phyloP scores from a whole-genome alignment of 2,329 filamentous ascomycete genomes.

The Ascochyta clinopodiicola region DNA sequence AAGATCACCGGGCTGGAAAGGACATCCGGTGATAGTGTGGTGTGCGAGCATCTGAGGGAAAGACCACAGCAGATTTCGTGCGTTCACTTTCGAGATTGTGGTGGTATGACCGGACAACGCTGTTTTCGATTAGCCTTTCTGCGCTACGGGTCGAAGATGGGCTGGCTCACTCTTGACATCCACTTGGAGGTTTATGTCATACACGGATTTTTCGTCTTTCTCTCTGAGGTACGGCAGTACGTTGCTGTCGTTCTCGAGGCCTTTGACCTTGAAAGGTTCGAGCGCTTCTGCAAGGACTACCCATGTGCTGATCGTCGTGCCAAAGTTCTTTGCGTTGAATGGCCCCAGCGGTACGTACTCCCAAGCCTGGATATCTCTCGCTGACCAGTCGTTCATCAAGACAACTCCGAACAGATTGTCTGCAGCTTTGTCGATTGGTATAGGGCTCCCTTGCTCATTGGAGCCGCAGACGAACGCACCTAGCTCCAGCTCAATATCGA shows the following conservation, averaged over 20 bases:
- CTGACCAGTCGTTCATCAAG: constrained; percentile 87
- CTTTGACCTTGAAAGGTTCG: constrained; percentile 67
- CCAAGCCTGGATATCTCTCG: constrained; percentile 82
- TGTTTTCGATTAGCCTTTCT: constrained; percentile 14
- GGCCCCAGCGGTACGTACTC: constrained; percentile 84
- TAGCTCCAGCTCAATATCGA: constrained; percentile 83
- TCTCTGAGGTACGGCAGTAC: constrained; percentile 71
- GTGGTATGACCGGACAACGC: constrained; percentile 59
- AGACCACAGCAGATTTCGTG: constrained; percentile 76
- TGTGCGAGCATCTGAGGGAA: constrained; percentile 85
- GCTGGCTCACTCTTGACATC: constrained; percentile 60
- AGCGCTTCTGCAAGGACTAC: constrained; percentile 78
- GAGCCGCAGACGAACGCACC: constrained; percentile 74
- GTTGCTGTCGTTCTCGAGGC: constrained; percentile 61
- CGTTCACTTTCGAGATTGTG: constrained; percentile 66
- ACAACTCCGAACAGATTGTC: constrained; percentile 80
- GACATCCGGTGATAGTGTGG: constrained; percentile 77
- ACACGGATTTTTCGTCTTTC: constrained; percentile 64
- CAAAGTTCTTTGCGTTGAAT: constrained; percentile 86
- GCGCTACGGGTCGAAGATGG: neutral
- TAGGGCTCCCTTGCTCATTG: constrained; percentile 69
- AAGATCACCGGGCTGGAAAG: constrained; percentile 75
- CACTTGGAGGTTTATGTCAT: constrained; percentile 73
- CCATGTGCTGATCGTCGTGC: constrained; percentile 78
- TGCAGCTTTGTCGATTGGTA: constrained; percentile 69